A percentile compares a stretch with the other conserved stretches of the same genome.
phyloP scores from a whole-genome alignment of 495 filamentous ascomycete species.

The Penicillium tannophilum region DNA sequence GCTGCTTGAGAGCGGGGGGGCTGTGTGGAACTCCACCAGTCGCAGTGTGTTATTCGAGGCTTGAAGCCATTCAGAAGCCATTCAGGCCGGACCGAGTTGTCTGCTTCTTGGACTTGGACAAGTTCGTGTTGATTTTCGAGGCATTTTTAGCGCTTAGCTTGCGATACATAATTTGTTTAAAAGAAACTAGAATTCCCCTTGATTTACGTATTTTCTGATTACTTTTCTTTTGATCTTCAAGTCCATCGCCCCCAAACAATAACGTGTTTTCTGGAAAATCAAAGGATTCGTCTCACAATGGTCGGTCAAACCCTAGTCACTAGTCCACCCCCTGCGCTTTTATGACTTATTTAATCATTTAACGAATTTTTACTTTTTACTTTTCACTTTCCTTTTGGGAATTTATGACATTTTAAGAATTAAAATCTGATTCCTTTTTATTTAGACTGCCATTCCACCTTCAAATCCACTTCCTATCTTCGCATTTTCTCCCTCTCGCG shows the following conservation, averaged over 20 bases:
- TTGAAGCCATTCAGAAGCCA: slow-evolving; percentile 14
- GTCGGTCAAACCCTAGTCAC: slow-evolving; percentile 12
- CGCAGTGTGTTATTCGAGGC: slow-evolving; percentile 1
- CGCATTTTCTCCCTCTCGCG: slow-evolving; percentile 9
- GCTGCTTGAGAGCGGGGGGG: slow-evolving; percentile 14
- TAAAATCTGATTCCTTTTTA: slow-evolving; percentile 17
- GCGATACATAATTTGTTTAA: neutral
- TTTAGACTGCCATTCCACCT: slow-evolving; percentile 19
- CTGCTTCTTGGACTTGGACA: neutral
- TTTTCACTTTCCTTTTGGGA: slow-evolving; percentile 1
- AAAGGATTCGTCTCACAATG: slow-evolving; percentile 30
- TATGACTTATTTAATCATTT: neutral
- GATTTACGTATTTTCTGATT: neutral
- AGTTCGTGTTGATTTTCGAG: neutral
- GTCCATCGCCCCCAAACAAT: slow-evolving; percentile 1
- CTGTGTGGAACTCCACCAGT: slow-evolving; percentile 10
- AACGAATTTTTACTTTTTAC: neutral
- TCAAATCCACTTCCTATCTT: slow-evolving; percentile 9
- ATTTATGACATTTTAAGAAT: neutral
- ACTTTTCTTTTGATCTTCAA: slow-evolving; percentile 3
- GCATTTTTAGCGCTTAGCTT: neutral
- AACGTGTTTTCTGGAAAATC: neutral
- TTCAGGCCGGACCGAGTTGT: neutral
- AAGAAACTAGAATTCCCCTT: neutral
- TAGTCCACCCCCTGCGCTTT: neutral